phyloP scores from a whole-genome alignment of 2,329 filamentous ascomycete species.

The Neoarthrinium moseri region DNA sequence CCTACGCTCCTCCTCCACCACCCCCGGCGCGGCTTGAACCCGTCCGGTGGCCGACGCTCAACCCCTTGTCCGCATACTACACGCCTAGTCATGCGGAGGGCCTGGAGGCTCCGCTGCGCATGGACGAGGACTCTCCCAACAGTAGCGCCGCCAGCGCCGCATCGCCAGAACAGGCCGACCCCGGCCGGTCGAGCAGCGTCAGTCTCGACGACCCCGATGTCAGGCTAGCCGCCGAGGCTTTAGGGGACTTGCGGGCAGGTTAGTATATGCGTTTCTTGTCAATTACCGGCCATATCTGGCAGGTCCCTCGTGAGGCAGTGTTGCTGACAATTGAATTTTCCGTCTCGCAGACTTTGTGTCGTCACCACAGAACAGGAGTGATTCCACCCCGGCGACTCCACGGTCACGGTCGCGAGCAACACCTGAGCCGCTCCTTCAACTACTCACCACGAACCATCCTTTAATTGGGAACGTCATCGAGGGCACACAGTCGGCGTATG shows the following conservation, averaged over 20 bases:
- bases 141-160: constrained; percentile 39
- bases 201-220: constrained; percentile 67
- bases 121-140: constrained; percentile 46
- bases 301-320: too few species aligned
- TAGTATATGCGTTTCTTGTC: constrained; percentile 26
- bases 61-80: constrained; percentile 49
- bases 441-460: constrained; percentile 86
- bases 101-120: constrained; percentile 43
- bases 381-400: constrained; percentile 39
- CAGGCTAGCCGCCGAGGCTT: constrained; percentile 69
- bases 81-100: constrained; percentile 40
- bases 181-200: constrained; percentile 48
- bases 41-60: constrained; percentile 47
- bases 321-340: neutral
- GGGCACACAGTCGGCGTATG: constrained; percentile 81
- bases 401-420: constrained; percentile 37
- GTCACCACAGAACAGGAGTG: constrained; percentile 52
- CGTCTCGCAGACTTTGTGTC: constrained; percentile 59
- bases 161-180: constrained; percentile 45
- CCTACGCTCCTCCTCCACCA: constrained; percentile 20
- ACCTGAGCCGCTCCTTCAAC: constrained; percentile 77
- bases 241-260: constrained; percentile 75
- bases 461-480: constrained; percentile 83
- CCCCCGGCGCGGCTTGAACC: constrained; percentile 24
- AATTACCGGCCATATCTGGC: too few species aligned